Percentiles rank a stretch among this genome's conserved stretches.
Conservation (phyloP, 768 basidiomycete species). For the Mycena epipterygia region DNA sequence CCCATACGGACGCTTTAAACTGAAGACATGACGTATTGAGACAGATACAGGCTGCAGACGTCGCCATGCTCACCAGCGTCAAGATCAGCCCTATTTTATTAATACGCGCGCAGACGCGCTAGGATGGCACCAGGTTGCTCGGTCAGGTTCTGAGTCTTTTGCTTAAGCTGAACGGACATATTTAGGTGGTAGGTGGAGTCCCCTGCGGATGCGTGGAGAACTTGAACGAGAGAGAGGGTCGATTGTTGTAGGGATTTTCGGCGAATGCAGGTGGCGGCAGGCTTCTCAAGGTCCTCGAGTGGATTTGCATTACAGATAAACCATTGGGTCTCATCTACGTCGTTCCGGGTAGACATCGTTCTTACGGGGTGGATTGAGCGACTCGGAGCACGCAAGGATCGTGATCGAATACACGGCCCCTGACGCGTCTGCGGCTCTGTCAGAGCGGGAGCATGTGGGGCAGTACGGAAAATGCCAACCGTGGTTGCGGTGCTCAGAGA, state of each 20-base stretch:
- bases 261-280: slow-evolving; percentile 56
- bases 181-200: neutral
- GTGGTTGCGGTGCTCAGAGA: no score
- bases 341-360: no score
- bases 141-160: slow-evolving; percentile 76
- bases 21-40: neutral
- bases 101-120: slow-evolving; percentile 81
- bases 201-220: neutral
- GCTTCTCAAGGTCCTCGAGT: slow-evolving; percentile 37
- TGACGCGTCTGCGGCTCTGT: no score
- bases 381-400: no score
- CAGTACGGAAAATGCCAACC: no score
- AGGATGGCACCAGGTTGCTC: slow-evolving; percentile 85
- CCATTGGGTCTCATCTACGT: no score
- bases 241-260: slow-evolving; percentile 79
- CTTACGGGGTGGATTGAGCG: no score
- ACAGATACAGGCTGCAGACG: slow-evolving; percentile 43
- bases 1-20: slow-evolving; percentile 99
- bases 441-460: no score
- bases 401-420: no score
- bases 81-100: slow-evolving; percentile 96
- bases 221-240: slow-evolving; percentile 73
- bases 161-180: slow-evolving; percentile 63
- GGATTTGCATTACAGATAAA: slow-evolving; percentile 4
- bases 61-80: slow-evolving; percentile 75